Evolutionary conservation across 139 green algal genomes (phyloP).

Genomic region (Picochlorum sp.): DNA sequence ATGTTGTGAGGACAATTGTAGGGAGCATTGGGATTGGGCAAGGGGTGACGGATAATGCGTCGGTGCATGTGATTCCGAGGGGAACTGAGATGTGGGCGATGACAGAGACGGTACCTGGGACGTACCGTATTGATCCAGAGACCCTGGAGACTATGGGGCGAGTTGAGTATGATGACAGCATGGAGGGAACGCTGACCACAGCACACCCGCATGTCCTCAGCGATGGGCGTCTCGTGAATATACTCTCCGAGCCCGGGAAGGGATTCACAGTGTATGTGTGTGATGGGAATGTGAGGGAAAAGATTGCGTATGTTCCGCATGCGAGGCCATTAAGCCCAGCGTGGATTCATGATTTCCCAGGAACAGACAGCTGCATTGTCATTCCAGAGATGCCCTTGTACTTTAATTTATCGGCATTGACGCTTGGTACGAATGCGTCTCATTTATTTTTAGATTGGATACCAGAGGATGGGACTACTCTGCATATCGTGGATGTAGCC

Average conservation of each 20-base stretch:
- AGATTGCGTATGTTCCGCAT: conserved; percentile 32
- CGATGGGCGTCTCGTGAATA: conserved; percentile 56
- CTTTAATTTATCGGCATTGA: conserved; percentile 50
- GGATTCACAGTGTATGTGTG: conserved; percentile 24
- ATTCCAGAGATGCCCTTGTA: conserved; percentile 56
- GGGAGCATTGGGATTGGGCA: conserved; percentile 16
- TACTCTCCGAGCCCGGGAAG: conserved; percentile 30
- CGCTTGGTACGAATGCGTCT: conserved; percentile 21
- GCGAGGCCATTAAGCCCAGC: conserved; percentile 30
- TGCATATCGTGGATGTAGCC: conserved; percentile 45
- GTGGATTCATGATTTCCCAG: conserved; percentile 75
- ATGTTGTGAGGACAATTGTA: conserved; percentile 13
- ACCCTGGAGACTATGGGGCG: conserved; percentile 44
- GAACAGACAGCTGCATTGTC: conserved; percentile 42
- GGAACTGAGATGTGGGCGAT: conserved; percentile 32
- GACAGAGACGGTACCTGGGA: conserved; percentile 49
- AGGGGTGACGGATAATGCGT: conserved; percentile 67
- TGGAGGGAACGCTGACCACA: conserved; percentile 57
- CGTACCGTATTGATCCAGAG: conserved; percentile 38
- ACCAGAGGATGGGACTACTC: conserved; percentile 39
- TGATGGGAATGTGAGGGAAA: conserved; percentile 5
- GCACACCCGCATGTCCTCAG: conserved; percentile 52
- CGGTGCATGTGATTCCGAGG: conserved; percentile 44
- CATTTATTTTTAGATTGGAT: conserved; percentile 69
- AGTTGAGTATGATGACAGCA: conserved; percentile 20